A percentile compares a stretch with the other conserved stretches of the same genome.
Evolutionary conservation across 352 stramenopile species (phyloP).

Genomic region (Pythium brassicae): DNA sequence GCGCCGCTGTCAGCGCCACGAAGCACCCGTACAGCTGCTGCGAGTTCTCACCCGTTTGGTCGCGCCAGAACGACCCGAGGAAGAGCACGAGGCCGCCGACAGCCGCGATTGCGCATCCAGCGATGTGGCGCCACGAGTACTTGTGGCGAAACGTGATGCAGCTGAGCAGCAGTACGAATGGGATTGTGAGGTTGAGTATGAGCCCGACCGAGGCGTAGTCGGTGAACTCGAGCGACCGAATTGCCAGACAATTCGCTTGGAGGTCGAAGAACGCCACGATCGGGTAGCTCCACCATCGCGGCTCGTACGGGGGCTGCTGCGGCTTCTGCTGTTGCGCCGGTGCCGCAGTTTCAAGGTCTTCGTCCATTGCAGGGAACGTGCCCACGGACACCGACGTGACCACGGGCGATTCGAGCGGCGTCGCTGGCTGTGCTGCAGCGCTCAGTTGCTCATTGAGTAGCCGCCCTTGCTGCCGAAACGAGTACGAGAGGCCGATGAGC

Average conservation of each 20-base stretch:
- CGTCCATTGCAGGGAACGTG: neutral
- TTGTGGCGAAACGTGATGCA: slow-evolving; percentile 17
- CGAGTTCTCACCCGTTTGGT: slow-evolving; percentile 12
- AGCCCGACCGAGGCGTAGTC: slow-evolving; percentile 30
- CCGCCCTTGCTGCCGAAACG: slow-evolving; percentile 7
- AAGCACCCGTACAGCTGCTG: slow-evolving; percentile 30
- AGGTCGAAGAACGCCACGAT: slow-evolving; percentile 37
- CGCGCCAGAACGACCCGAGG: slow-evolving; percentile 13
- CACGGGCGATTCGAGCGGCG: slow-evolving; percentile 5
- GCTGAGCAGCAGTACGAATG: slow-evolving; percentile 35
- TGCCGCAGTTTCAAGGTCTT: neutral
- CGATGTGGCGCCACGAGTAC: slow-evolving; percentile 26
- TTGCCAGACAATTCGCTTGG: slow-evolving; percentile 33
- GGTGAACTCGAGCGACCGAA: slow-evolving; percentile 24
- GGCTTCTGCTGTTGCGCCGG: neutral
- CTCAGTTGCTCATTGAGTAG: neutral
- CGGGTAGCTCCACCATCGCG: slow-evolving; percentile 36
- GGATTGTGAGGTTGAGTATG: slow-evolving; percentile 40
- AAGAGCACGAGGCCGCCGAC: slow-evolving; percentile 23
- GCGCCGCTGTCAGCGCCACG: slow-evolving; percentile 23
- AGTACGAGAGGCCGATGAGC: slow-evolving; percentile 11
- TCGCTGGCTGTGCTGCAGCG: neutral
- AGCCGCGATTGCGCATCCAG: slow-evolving; percentile 21
- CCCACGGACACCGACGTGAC: neutral
- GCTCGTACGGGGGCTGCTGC: neutral